Evolutionary conservation across 202 grass and related monocot genomes (phyloP).

Genomic region (Zizania palustris): DNA sequence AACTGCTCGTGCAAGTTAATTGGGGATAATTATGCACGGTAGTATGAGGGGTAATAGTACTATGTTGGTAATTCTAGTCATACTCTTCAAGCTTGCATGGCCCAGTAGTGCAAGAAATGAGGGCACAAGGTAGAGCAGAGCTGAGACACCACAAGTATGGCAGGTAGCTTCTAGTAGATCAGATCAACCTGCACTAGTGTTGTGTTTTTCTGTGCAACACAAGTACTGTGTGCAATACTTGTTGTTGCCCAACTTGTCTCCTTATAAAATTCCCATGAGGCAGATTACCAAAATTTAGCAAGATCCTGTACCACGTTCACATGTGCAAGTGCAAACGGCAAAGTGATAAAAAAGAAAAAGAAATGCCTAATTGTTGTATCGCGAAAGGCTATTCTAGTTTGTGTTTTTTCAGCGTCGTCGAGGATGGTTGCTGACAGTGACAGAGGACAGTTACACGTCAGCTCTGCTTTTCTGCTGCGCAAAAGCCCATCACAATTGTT

Average conservation of each 20-base stretch:
- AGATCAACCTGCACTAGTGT: not conserved
- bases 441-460: slow-evolving; percentile 24
- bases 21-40: no score
- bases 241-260: not conserved
- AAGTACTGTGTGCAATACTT: not conserved
- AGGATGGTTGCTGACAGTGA: not conserved
- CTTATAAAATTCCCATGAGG: not conserved
- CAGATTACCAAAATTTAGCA: not conserved
- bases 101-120: not conserved
- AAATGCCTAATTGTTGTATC: not conserved
- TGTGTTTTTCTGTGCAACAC: not conserved
- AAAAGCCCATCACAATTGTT: slow-evolving; percentile 29
- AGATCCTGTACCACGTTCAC: not conserved
- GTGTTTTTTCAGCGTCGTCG: not conserved
- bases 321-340: not conserved
- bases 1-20: no score
- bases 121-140: not conserved
- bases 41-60: no score
- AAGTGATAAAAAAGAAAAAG: not conserved
- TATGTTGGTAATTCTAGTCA: no score
- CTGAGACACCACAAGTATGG: not conserved
- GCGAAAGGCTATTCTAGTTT: not conserved
- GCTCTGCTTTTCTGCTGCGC: slow-evolving; percentile 20
- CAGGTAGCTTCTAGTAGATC: not conserved
- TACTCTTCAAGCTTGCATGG: no score